phyloP scores from a whole-genome alignment of 2,329 filamentous ascomycete genomes.

The Escovopsis weberi region DNA sequence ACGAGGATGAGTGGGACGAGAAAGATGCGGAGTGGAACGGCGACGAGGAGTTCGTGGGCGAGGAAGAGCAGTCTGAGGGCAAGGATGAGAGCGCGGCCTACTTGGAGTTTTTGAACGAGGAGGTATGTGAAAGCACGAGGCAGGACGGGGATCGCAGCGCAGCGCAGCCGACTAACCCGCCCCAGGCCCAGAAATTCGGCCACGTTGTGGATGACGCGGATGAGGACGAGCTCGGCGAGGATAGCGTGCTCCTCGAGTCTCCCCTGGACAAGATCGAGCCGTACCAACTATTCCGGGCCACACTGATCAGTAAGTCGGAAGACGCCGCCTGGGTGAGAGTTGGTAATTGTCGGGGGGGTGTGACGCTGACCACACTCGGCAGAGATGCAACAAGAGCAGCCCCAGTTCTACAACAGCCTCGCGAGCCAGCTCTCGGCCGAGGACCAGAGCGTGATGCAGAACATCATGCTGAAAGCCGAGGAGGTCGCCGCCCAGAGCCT shows the following conservation, averaged over 20 bases:
- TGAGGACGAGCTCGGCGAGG: conserved; percentile 81
- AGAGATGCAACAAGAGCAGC: conserved; percentile 85
- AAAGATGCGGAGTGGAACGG: conserved; percentile 71
- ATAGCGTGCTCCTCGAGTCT: conserved; percentile 83
- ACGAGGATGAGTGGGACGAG: conserved; percentile 70
- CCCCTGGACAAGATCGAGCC: conserved; percentile 92
- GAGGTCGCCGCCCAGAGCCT: conserved; percentile 21
- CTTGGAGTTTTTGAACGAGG: conserved; percentile 87
- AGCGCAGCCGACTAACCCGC: neutral
- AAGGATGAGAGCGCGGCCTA: conserved; percentile 91
- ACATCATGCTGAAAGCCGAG: conserved; percentile 52
- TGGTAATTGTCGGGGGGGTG: conserved; percentile 10
- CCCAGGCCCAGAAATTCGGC: conserved; percentile 68
- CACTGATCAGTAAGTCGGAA: conserved; percentile 58
- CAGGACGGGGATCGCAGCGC: neutral
- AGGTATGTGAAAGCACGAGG: conserved; percentile 35
- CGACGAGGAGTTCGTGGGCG: conserved; percentile 54
- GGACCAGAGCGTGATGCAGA: conserved; percentile 69
- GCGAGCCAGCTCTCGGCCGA: conserved; percentile 65
- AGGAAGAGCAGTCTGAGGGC: conserved; percentile 49
- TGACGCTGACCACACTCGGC: conserved; percentile 3
- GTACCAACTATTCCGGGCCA: conserved; percentile 74
- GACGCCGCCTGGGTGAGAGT: no score
- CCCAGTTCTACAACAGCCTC: conserved; percentile 71
- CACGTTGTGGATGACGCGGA: conserved; percentile 54